Base-by-base conservation (phyloP, 345 rosid species). In the Sonneratia alba region DNA sequence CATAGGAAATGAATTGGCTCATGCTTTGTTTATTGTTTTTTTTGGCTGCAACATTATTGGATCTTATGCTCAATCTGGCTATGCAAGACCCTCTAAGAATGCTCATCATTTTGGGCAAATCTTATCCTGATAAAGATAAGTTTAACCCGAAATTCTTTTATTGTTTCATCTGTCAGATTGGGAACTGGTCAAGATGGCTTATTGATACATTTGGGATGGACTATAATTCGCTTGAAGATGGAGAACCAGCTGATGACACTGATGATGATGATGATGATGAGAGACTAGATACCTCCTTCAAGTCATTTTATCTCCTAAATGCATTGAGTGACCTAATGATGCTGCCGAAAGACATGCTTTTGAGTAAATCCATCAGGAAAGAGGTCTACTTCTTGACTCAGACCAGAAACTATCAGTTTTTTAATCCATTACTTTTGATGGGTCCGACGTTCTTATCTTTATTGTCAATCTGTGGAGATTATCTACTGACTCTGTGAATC, bases 161-260 rank as follows among this genome's bases (percentile, higher is more conserved):
- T 36, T 71, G 61, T 76, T 72, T 21, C 36, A 38, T 68, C 62
- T 56, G 37, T 71, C 87, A 94, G 96, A 88, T 90, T 77, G 97
- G 98, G 65, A 91, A 91, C 90, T 94, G 97, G 96, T 91, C 97
- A 2, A 87, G 97, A 81, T 94, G 96, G 97, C 86, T 91, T 73
- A 85, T 87, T 57, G 95, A 94, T 80, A 78, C 90, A 34, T 94
- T 94, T 66, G 97, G 96, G 45, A 84, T 85, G 36, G 92, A 93
- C 51, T 91, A 90, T 42, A 91, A 81, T 62, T 68, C 72, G 14
- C 59, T 48, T 42, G 79, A 78, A 73, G 81, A 83, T 59, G 85
- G 73, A 70, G 64, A 47, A 79, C 37, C 47, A 67, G 24, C 53
- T n/a, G 66, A 73, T 14, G 70, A 66, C 4, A 68, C 70, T 74